Evolutionary conservation across 306 rosid genomes (phyloP).

Genomic region (Prunus salicina): DNA sequence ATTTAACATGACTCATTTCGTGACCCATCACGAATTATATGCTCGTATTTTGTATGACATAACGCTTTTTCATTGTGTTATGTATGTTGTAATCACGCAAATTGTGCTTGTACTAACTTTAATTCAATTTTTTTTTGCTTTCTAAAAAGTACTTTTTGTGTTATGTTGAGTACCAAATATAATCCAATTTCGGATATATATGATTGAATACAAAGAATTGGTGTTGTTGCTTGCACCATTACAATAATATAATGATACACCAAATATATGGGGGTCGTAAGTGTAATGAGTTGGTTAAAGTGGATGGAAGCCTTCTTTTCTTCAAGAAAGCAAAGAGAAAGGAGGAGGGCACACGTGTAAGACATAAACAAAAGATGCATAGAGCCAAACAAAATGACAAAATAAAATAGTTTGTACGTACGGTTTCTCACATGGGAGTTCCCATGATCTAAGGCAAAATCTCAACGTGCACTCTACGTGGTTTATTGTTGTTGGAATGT

Average conservation of each 20-base stretch:
- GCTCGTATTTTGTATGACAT: no score
- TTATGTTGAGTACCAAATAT: background rate
- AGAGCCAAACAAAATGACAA: slow-evolving; percentile 40
- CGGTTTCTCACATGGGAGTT: slow-evolving; percentile 61
- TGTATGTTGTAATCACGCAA: background rate
- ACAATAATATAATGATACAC: background rate
- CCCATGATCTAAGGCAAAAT: slow-evolving; percentile 44
- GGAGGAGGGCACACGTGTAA: slow-evolving; percentile 49
- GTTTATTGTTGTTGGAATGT: slow-evolving; percentile 33
- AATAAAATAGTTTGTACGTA: slow-evolving; percentile 35
- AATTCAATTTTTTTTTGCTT: background rate
- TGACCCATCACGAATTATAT: background rate
- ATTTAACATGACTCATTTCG: background rate
- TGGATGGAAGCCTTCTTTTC: background rate
- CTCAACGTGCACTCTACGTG: slow-evolving; percentile 49
- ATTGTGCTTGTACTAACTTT: background rate
- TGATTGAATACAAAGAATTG: background rate
- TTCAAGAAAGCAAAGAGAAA: background rate
- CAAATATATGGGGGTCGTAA: background rate
- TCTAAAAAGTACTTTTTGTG: background rate
- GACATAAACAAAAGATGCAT: slow-evolving; percentile 18
- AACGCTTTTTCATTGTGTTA: background rate
- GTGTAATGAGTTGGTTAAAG: slow-evolving; percentile 41
- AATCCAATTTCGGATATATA: background rate
- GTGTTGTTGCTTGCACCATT: background rate